Conservation (phyloP, 106 monocot species). For the Ottelia alismoides region DNA sequence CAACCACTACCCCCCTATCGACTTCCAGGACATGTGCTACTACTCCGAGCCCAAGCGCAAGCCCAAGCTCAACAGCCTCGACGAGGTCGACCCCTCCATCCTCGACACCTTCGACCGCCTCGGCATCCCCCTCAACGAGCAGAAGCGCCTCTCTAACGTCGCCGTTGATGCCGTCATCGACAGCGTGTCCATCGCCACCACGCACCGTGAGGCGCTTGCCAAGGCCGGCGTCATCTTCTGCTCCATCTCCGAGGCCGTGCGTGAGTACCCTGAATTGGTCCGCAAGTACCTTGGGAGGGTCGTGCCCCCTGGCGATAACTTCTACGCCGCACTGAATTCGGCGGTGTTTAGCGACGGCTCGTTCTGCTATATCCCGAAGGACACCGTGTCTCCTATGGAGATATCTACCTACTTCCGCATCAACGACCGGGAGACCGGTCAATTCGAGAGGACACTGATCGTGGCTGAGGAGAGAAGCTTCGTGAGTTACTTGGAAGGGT, state of each 20-base stretch:
- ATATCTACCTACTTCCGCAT: slow-evolving; percentile 82
- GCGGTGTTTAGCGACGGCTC: slow-evolving; percentile 81
- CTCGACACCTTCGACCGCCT: slow-evolving; percentile 51
- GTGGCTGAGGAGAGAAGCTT: slow-evolving; percentile 59
- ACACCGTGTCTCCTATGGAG: slow-evolving; percentile 81
- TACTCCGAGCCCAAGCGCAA: slow-evolving; percentile 65
- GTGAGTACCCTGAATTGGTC: slow-evolving; percentile 65
- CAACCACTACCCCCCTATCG: too few species aligned
- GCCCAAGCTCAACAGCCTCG: slow-evolving; percentile 61
- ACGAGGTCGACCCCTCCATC: slow-evolving; percentile 64
- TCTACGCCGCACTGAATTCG: slow-evolving; percentile 78
- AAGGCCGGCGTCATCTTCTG: slow-evolving; percentile 80
- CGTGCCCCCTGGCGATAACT: slow-evolving; percentile 60
- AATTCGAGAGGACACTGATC: slow-evolving; percentile 79
- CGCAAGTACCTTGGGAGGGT: slow-evolving; percentile 47
- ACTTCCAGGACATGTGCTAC: slow-evolving; percentile 60
- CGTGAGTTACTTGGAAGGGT: slow-evolving; percentile 79
- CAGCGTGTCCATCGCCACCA: slow-evolving; percentile 76
- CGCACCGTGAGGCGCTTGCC: slow-evolving; percentile 50
- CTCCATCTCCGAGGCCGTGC: slow-evolving; percentile 72
- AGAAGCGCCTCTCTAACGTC: slow-evolving; percentile 71
- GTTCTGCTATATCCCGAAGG: slow-evolving; percentile 82
- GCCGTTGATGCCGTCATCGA: slow-evolving; percentile 85
- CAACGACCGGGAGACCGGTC: slow-evolving; percentile 64
- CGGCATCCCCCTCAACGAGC: slow-evolving; percentile 61